Percentiles rank a stretch among this genome's conserved stretches.
phyloP scores from a whole-genome alignment of 352 stramenopile genomes.

The Thalassiosira mediterranea region DNA sequence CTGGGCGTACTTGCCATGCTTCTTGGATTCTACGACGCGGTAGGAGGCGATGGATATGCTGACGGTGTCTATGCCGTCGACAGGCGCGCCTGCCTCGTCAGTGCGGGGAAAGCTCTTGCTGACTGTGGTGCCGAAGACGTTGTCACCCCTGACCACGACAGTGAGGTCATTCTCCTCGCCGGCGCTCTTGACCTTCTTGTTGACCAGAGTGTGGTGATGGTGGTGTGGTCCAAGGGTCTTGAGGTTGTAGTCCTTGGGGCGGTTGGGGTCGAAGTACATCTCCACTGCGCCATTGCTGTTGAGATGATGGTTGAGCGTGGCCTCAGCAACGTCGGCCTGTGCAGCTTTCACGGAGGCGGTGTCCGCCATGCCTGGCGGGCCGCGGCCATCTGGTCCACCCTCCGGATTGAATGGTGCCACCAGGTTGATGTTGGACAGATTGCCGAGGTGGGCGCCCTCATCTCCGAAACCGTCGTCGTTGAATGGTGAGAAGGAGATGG shows the following conservation, averaged over 20 bases:
- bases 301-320: conserved; percentile 61
- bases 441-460: conserved; percentile 16
- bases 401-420: conserved; percentile 54
- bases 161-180: conserved; percentile 62
- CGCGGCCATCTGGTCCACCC: conserved; percentile 18
- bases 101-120: conserved; percentile 73
- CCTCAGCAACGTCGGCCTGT: conserved; percentile 62
- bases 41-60: conserved; percentile 81
- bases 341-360: conserved; percentile 48
- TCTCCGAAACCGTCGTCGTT: conserved; percentile 63
- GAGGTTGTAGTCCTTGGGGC: conserved; percentile 54
- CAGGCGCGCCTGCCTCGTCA: conserved; percentile 49
- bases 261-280: conserved; percentile 54
- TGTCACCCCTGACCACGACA: conserved; percentile 71
- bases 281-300: conserved; percentile 46
- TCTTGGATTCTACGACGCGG: conserved; percentile 81
- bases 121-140: conserved; percentile 82
- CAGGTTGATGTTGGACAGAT: conserved; percentile 55
- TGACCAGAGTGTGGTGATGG: conserved; percentile 54
- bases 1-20: conserved; percentile 79
- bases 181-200: conserved; percentile 63
- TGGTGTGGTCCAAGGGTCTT: conserved; percentile 49
- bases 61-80: conserved; percentile 71
- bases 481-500: conserved; percentile 75
- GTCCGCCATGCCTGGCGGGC: conserved; percentile 19